These are phyloP conservation scores for Trypanosoma congolense DNA, from an alignment of 208 protist species.

Conservation along the genomic window DNA sequence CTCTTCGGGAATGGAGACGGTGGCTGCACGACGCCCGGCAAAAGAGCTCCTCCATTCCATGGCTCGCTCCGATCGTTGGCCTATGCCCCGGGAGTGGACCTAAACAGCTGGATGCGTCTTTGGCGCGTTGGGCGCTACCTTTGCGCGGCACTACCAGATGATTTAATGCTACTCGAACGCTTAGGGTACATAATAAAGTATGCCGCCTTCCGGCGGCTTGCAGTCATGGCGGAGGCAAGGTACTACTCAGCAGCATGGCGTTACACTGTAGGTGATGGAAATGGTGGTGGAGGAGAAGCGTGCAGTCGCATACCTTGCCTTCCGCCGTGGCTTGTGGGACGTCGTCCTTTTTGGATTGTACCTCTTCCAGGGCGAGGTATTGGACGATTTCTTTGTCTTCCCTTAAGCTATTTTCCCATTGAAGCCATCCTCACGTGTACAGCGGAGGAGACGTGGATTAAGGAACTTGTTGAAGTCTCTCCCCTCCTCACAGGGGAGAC, in stretches of 20 bases:
- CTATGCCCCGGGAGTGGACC: slow-evolving; percentile 17
- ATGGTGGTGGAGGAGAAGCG: too few relatives aligned
- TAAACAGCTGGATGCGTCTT: slow-evolving; percentile 11
- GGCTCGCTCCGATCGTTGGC: slow-evolving; percentile 20
- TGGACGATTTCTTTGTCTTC: slow-evolving; percentile 33
- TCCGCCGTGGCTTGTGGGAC: slow-evolving; percentile 18
- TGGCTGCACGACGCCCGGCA: not conserved
- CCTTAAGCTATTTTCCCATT: slow-evolving; percentile 66
- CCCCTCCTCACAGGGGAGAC: slow-evolving; percentile 7
- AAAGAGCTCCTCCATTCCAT: slow-evolving; percentile 11
- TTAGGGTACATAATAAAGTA: slow-evolving; percentile 27
- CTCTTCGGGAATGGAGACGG: slow-evolving; percentile 1
- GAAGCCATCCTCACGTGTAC: slow-evolving; percentile 45
- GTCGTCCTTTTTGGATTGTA: slow-evolving; percentile 24
- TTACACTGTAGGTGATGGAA: slow-evolving; percentile 1
- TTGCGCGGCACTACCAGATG: slow-evolving; percentile 9
- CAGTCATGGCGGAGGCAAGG: slow-evolving; percentile 18
- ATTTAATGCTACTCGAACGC: slow-evolving; percentile 14
- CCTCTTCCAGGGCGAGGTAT: slow-evolving; percentile 3
- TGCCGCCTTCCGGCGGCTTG: slow-evolving; percentile 19
- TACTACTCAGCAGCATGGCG: slow-evolving; percentile 21
- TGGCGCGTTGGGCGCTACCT: slow-evolving; percentile 18
- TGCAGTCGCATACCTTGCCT: not conserved
- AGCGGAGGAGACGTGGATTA: slow-evolving; percentile 43
- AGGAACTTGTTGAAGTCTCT: slow-evolving; percentile 17